Conservation (phyloP, 139 green algal genomes). For the Chlorella sorokiniana region DNA sequence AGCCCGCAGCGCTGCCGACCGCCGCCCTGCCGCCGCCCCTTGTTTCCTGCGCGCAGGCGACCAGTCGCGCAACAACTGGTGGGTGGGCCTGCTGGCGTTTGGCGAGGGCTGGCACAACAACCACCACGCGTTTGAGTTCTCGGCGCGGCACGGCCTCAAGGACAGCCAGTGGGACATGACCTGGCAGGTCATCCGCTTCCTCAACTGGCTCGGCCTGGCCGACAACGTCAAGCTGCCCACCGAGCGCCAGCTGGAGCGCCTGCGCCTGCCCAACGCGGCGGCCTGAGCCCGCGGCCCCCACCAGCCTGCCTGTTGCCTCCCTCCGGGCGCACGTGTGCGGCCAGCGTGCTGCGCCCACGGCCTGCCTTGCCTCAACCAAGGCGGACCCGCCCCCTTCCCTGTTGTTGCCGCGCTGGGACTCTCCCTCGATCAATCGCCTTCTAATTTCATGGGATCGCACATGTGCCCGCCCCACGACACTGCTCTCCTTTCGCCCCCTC, state of each 20-base stretch:
- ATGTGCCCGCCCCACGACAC: constrained; percentile 10
- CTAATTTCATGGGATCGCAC: constrained; percentile 11
- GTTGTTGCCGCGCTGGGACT: too few relatives aligned
- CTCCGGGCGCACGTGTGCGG: not conserved
- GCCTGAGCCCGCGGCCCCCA: not conserved
- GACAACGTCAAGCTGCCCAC: constrained; percentile 90
- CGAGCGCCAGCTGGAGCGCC: constrained; percentile 78
- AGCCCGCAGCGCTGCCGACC: too few relatives aligned
- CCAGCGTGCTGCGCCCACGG: not conserved
- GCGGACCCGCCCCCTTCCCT: not conserved
- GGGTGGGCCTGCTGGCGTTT: constrained; percentile 87
- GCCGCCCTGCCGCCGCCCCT: not conserved
- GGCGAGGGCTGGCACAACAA: constrained; percentile 99
- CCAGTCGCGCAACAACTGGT: constrained; percentile 83
- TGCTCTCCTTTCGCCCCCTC: not conserved
- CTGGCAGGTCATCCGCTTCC: constrained; percentile 68
- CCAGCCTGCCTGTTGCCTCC: not conserved
- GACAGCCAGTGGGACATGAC: constrained; percentile 85
- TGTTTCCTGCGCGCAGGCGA: constrained; percentile 72
- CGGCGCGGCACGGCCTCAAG: constrained; percentile 85
- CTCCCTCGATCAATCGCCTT: too few relatives aligned
- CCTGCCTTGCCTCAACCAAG: not conserved
- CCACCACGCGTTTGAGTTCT: constrained; percentile 93
- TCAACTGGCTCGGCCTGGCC: constrained; percentile 79
- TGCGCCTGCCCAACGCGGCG: constrained; percentile 36